Conservation (phyloP, 2,329 filamentous ascomycete species). For the Colletotrichum truncatum region DNA sequence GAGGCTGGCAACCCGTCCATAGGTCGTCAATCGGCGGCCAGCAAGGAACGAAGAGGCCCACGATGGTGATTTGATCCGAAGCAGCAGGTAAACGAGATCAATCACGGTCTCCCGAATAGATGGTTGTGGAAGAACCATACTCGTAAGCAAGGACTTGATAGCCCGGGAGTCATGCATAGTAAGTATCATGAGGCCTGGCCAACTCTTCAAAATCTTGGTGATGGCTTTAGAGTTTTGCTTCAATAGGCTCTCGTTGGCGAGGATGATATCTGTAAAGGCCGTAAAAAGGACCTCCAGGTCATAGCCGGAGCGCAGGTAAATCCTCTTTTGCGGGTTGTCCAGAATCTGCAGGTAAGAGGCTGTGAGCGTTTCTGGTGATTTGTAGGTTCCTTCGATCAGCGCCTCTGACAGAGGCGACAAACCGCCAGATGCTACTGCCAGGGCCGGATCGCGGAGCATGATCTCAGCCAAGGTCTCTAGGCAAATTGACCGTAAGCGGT, state of each 20-base stretch:
- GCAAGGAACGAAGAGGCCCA: slow-evolving; percentile 98
- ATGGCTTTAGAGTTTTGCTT: slow-evolving; percentile 95
- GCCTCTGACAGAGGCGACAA: slow-evolving; percentile 90
- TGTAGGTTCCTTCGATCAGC: slow-evolving; percentile 89
- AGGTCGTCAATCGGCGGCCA: slow-evolving; percentile 91
- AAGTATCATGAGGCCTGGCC: slow-evolving; percentile 89
- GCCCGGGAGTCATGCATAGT: slow-evolving; percentile 90
- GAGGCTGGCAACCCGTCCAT: slow-evolving; percentile 90
- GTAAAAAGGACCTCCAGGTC: slow-evolving; percentile 91
- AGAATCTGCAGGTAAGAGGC: slow-evolving; percentile 89
- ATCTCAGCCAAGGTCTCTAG: slow-evolving; percentile 94
- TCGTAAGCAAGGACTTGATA: slow-evolving; percentile 78
- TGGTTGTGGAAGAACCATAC: slow-evolving; percentile 66
- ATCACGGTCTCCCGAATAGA: slow-evolving; percentile 79
- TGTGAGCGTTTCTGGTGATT: slow-evolving; percentile 88
- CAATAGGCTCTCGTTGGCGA: slow-evolving; percentile 68
- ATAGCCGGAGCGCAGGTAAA: slow-evolving; percentile 86
- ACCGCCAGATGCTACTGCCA: slow-evolving; percentile 85
- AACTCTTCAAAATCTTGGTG: slow-evolving; percentile 88
- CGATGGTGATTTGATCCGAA: slow-evolving; percentile 91
- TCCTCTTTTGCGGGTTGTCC: slow-evolving; percentile 82
- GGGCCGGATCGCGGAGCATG: slow-evolving; percentile 82
- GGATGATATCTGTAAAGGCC: slow-evolving; percentile 85
- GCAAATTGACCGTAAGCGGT: slow-evolving; percentile 88
- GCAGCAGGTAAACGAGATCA: slow-evolving; percentile 80